These are phyloP conservation scores for Veloporphyrellus conicus DNA, from an alignment of 1,284 basidiomycete genomes.

Conservation along the genomic window DNA sequence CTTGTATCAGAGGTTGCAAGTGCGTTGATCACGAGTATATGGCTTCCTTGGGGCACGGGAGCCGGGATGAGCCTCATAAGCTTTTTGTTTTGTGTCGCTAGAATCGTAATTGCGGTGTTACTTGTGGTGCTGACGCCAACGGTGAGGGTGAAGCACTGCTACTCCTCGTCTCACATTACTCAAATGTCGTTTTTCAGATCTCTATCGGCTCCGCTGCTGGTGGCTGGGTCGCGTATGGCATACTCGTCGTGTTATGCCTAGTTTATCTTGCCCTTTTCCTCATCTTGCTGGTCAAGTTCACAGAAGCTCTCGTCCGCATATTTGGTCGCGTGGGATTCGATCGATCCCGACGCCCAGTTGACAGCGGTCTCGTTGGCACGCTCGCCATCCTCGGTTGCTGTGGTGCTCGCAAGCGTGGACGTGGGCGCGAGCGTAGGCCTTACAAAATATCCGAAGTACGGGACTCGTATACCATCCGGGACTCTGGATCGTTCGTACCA, in stretches of 20 bases:
- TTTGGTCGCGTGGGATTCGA: constrained; percentile 80
- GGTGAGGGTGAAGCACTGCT: constrained; percentile 48
- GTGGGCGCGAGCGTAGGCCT: constrained; percentile 25
- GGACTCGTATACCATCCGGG: constrained; percentile 28
- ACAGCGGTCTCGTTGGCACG: constrained; percentile 83
- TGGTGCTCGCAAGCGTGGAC: constrained; percentile 48
- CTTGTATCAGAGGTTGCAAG: constrained; percentile 79
- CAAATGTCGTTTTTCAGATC: constrained; percentile 49
- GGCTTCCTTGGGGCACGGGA: constrained; percentile 95
- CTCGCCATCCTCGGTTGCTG: constrained; percentile 73
- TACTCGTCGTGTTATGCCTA: constrained; percentile 82
- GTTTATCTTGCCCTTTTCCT: constrained; percentile 77
- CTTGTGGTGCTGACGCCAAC: constrained; percentile 84
- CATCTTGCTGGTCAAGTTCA: constrained; percentile 80
- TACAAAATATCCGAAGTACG: constrained; percentile 30
- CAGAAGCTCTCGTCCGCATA: constrained; percentile 81
- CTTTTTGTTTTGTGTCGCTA: constrained; percentile 85
- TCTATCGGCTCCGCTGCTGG: constrained; percentile 71
- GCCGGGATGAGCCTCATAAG: constrained; percentile 93
- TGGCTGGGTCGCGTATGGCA: constrained; percentile 91
- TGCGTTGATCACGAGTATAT: constrained; percentile 83
- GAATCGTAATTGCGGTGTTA: constrained; percentile 86
- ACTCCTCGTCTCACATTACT: constrained; percentile 6
- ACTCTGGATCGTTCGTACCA: constrained; percentile 44
- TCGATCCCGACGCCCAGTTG: constrained; percentile 72